Base-by-base conservation (phyloP, 495 filamentous ascomycete species). In the Ascodesmis nigricans region DNA sequence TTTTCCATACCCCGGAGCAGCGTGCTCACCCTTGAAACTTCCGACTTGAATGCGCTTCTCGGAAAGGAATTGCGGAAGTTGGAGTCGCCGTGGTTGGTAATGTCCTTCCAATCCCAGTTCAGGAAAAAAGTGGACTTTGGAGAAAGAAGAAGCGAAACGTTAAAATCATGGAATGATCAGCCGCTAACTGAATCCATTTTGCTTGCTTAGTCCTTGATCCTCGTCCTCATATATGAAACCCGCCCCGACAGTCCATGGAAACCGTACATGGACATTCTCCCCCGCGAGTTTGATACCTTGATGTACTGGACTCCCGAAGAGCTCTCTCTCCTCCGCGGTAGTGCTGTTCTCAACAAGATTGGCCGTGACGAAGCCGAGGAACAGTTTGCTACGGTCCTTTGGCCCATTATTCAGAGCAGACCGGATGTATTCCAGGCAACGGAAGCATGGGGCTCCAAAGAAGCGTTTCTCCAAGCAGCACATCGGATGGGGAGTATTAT, bases 281-380 rank as follows among this genome's bases (percentile, higher is more conserved):
- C 82, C 0, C 46, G 49, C n/a, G 49, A 63, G 13, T 90, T 95
- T 41, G 65, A 91, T 53, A 91, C 79, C 1, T 61, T 87, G 43
- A 90, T 92, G 68, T 93, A 83, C 57, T 95, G 84, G 84, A 65
- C 71, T 1, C 49, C 62, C 4, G 50, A 56, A 0, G 81, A 92
- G 53, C 58, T 92, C 10, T 51, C 55, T 2, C 64, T 77, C 43
- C 65, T 93, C 14, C 76, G 82, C 53, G 78, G 68, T 11, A 81
- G 77, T 44, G 66, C 75, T 3, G 69, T 92, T 19, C 51, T 73
- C 5, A 54, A 67, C 35, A 91, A 82, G 47, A 78, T 93, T 35
- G 82, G 79, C 13, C 77, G 71, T 31, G 55, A 65, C 7, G 61
- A 65, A 23, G 81, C 82, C 1, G 73, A 91, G 32, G 52, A 61